Evolutionary conservation across 371 early-diverging fungal genomes (phyloP).

Genomic region (Syncephalastrum monosporum): DNA sequence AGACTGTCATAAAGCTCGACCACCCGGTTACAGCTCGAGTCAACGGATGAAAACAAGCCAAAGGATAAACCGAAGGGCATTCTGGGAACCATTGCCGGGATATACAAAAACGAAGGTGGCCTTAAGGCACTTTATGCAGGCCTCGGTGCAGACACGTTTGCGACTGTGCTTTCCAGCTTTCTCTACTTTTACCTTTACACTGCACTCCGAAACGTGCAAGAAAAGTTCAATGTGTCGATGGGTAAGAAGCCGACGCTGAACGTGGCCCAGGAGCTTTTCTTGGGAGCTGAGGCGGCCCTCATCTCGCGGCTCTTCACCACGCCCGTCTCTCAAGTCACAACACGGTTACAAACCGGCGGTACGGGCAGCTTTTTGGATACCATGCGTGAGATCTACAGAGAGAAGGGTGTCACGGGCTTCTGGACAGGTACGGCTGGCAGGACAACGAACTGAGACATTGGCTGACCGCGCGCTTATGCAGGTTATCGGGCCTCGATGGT

Average conservation of each 20-base stretch:
- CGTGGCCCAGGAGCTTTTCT: constrained; percentile 54
- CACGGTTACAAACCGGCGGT: constrained; percentile 54
- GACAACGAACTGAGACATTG: background rate
- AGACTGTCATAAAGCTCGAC: constrained; percentile 26
- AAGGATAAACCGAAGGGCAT: constrained; percentile 25
- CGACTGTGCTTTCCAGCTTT: constrained; percentile 58
- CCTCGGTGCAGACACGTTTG: constrained; percentile 54
- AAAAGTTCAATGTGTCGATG: constrained; percentile 39
- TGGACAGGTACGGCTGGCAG: constrained; percentile 47
- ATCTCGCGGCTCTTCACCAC: constrained; percentile 61
- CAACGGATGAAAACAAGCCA: constrained; percentile 8
- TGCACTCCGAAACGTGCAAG: constrained; percentile 54
- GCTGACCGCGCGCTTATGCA: constrained; percentile 3
- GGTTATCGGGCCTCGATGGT: constrained; percentile 62
- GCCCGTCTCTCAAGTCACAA: constrained; percentile 59
- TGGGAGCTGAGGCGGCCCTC: constrained; percentile 62
- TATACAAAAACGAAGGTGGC: constrained; percentile 52
- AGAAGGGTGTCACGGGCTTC: constrained; percentile 55
- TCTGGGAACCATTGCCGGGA: constrained; percentile 40
- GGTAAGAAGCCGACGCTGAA: constrained; percentile 46
- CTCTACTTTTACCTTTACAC: constrained; percentile 65
- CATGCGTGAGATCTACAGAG: constrained; percentile 35
- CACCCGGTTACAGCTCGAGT: constrained; percentile 40
- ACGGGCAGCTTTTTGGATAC: constrained; percentile 24
- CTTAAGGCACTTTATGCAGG: constrained; percentile 56